A percentile compares a stretch with the other conserved stretches of the same genome.
phyloP scores from a whole-genome alignment of 2,329 filamentous ascomycete species.

The Epichloe festucae region DNA sequence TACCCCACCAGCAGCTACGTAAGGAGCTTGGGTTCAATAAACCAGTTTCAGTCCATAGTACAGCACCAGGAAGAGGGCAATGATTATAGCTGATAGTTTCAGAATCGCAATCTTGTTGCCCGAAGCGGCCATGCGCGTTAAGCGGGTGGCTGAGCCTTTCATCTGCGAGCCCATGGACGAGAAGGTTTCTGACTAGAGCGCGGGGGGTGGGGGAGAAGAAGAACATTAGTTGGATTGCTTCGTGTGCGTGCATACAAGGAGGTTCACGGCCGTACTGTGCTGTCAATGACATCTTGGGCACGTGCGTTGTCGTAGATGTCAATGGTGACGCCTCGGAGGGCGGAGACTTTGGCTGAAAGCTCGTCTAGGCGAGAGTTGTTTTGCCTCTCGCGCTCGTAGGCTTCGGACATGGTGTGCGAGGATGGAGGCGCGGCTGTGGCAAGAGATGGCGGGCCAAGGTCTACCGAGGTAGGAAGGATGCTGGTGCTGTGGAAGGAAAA shows the following conservation, averaged over 20 bases:
- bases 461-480: neutral
- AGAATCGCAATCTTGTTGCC: constrained; percentile 87
- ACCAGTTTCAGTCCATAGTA: constrained; percentile 60
- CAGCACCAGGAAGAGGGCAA: constrained; percentile 57
- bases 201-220: neutral
- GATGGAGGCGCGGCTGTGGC: neutral
- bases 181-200: constrained; percentile 67
- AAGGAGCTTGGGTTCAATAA: constrained; percentile 27
- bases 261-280: constrained; percentile 46
- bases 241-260: neutral
- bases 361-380: constrained; percentile 93
- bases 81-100: constrained; percentile 74
- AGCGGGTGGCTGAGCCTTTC: constrained; percentile 67
- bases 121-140: constrained; percentile 80
- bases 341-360: constrained; percentile 80
- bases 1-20: too few species aligned
- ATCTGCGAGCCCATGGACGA: constrained; percentile 72
- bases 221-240: neutral
- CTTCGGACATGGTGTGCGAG: constrained; percentile 48
- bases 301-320: constrained; percentile 97
- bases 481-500: neutral
- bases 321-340: constrained; percentile 83
- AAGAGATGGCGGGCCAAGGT: neutral
- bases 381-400: constrained; percentile 72
- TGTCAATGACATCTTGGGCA: constrained; percentile 77